Percentiles rank a stretch among this genome's conserved stretches.
Conservation (phyloP, 2,329 filamentous ascomycete genomes). For the Ophiostoma ips region DNA sequence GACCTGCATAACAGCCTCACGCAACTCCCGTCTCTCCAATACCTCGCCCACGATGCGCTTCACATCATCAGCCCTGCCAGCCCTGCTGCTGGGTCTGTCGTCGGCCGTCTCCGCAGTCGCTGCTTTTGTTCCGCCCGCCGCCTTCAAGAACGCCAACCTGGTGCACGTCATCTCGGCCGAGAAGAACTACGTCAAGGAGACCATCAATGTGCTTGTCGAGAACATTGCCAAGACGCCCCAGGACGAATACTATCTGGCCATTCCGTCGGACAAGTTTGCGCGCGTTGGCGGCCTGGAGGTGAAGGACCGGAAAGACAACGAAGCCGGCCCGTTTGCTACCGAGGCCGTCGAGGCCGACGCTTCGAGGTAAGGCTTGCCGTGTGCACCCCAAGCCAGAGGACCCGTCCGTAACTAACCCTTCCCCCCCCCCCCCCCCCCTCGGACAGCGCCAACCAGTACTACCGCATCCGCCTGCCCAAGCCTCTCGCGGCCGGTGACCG, state of each 20-base stretch:
- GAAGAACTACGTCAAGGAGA: conserved; percentile 82
- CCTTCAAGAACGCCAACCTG: conserved; percentile 88
- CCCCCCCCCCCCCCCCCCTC: no score
- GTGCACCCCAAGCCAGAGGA: background rate
- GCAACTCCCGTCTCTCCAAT: background rate
- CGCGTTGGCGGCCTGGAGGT: conserved; percentile 79
- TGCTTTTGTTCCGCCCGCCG: conserved; percentile 70
- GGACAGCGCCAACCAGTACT: conserved; percentile 61
- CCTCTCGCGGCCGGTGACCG: conserved; percentile 64
- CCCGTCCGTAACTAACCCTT: no score
- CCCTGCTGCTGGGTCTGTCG: conserved; percentile 43
- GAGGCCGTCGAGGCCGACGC: conserved; percentile 52
- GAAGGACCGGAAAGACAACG: conserved; percentile 73
- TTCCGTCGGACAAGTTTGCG: conserved; percentile 60
- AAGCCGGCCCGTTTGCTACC: conserved; percentile 51
- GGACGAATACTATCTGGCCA: conserved; percentile 81
- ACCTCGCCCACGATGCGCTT: conserved; percentile 27
- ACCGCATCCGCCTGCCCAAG: conserved; percentile 63
- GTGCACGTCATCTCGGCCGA: conserved; percentile 84
- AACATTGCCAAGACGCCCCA: conserved; percentile 70
- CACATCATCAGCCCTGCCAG: conserved; percentile 37
- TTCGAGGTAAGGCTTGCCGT: conserved; percentile 32
- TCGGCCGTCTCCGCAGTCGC: conserved; percentile 28
- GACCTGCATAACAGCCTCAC: background rate
- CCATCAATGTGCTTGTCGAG: conserved; percentile 86